Evolutionary conservation across 2,329 filamentous ascomycete species (phyloP), one percentile per base, ranked within the genome.

Genomic region (Colletotrichum sp.): DNA sequence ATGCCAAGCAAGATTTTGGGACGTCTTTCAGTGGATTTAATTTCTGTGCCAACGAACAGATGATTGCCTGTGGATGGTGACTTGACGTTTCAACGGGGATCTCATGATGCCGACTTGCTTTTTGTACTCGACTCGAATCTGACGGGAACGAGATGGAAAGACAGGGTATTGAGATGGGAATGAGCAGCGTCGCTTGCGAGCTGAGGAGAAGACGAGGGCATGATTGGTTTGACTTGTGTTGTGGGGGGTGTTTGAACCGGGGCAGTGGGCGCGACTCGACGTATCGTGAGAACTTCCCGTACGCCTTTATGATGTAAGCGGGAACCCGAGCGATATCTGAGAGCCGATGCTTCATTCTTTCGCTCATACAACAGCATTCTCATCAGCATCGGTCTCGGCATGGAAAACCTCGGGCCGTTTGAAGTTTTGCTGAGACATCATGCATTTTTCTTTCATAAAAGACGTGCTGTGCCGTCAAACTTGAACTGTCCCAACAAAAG

Each of bases 301-400:
- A 60, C 24, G 24, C 55, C 55, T 60, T 60, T n/a, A 60, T 60
- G 55, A 60, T 26, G 55, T 60, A 60, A 60, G 55, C 55, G 55
- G 55, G 39, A 44, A n/a, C 18, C 39, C 18, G 39, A 44, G 39
- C 18, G 18, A 44, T n/a, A 44, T n/a, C 39, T 44, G 39, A n/a
- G 9, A 44, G 18, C 39, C 39, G 39, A 44, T 2, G 39, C 18
- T 44, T 44, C 39, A 44, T n/a, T n/a, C 0, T 44, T n/a, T n/a
- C 6, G 39, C 18, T 5, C 39, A 44, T 0, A 44, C 39, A 12
- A 44, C 39, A 44, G 9, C 39, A 44, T 6, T 6, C 18, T 44
- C 18, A n/a, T n/a, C 39, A n/a, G 18, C 39, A 44, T 44, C 39
- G 39, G 39, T n/a, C 39, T 44, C 39, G 39, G 39, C 18, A 44